Base-by-base conservation (phyloP, 2,329 filamentous ascomycete genomes). In the Lecanicillium sp. region DNA sequence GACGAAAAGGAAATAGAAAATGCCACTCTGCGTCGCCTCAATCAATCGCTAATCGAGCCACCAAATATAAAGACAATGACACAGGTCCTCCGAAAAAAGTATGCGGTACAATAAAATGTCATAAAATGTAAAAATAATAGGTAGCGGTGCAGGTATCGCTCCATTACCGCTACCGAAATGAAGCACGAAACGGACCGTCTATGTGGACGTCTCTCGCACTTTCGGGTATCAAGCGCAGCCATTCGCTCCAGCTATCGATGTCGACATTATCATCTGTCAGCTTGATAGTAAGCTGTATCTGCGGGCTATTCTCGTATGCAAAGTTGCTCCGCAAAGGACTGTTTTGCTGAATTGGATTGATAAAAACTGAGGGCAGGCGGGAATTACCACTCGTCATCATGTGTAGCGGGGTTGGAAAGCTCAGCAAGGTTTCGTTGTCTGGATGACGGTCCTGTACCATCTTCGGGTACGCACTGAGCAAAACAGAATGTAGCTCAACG, bases 171-270 rank as follows among this genome's bases (percentile, higher is more conserved):
- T 16, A 25, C 22, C 22, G 22, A 33, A 54, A 53, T 3, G 44
- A 38, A 8, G 49, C 36, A 40, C 59, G 52, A 38, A 62, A 71
- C 15, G 70, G 68, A 3, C 69, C 69, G 17, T 77, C 72, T 31
- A 76, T 65, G 52, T 68, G 71, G 40, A 76, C 61, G 42, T 76
- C 72, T 47, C 60, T 67, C 46, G 77, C 65, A 7, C 71, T 68
- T 41, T 75, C 71, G 3, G 74, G 74, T 65, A 78, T 72, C 49
- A 71, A 58, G 16, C 73, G 67, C 45, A 78, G 54, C 72, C 73
- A 78, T 49, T 78, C 73, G 38, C 67, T 61, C 73, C 73, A 76
- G 39, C 57, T 67, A 36, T 77, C 71, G 38, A 69, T 51, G 43
- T 73, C 67, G 43, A 74, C 55, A 20, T 63, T 62, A 17, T 73